phyloP scores from a whole-genome alignment of 192 early-diverging fungal genomes.

The Gaertneriomyces sp. region DNA sequence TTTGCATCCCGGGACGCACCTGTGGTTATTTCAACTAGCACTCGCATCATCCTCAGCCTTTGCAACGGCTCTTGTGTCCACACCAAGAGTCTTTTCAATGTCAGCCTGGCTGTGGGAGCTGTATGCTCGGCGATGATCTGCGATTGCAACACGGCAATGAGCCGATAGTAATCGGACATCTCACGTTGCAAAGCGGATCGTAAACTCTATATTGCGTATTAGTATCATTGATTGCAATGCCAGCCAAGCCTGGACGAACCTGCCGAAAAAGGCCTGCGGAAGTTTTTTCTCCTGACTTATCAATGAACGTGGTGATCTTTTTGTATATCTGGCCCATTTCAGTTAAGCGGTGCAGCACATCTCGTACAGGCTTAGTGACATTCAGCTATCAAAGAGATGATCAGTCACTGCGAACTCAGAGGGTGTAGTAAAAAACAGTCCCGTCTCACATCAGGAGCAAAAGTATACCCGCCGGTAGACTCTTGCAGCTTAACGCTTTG shows the following conservation, averaged over 20 bases:
- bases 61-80: constrained; percentile 82
- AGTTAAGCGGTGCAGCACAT: constrained; percentile 61
- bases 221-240: neutral
- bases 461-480: constrained; percentile 44
- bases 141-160: constrained; percentile 82
- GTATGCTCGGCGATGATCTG: constrained; percentile 49
- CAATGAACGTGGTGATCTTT: constrained; percentile 57
- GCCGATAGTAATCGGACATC: constrained; percentile 75
- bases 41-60: constrained; percentile 71
- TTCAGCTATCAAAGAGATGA: constrained; percentile 31
- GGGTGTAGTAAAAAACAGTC: neutral
- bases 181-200: constrained; percentile 76
- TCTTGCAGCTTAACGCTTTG: constrained; percentile 67
- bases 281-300: constrained; percentile 17
- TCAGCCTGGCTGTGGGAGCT: constrained; percentile 52
- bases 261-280: constrained; percentile 42
- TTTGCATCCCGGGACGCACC: constrained; percentile 3
- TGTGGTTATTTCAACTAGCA: constrained; percentile 60
- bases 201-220: constrained; percentile 59
- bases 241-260: constrained; percentile 25
- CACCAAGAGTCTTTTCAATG: constrained; percentile 77
- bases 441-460: constrained; percentile 52
- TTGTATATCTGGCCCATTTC: constrained; percentile 80
- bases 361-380: constrained; percentile 60
- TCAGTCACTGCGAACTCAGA: neutral